phyloP scores from a whole-genome alignment of 164 flowering plant genomes.

The Sedum album region DNA sequence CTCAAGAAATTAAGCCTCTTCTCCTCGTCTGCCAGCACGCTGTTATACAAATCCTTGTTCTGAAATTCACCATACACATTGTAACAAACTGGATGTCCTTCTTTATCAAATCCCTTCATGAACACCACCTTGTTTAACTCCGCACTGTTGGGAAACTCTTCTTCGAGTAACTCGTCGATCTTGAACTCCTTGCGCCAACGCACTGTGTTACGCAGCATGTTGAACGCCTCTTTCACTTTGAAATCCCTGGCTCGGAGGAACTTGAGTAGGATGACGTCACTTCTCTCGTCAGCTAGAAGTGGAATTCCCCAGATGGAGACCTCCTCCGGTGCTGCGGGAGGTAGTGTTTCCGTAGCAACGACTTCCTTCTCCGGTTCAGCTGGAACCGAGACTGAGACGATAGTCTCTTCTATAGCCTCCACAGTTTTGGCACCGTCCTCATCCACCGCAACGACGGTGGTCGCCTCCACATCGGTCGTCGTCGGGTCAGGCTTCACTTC shows the following conservation, averaged over 20 bases:
- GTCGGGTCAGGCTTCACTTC: not conserved
- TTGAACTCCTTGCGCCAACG: conserved; percentile 73
- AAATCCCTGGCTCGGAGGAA: too few relatives aligned
- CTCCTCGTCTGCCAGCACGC: conserved; percentile 62
- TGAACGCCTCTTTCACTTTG: conserved; percentile 75
- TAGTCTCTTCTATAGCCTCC: conserved; percentile 63
- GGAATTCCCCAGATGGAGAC: conserved; percentile 72
- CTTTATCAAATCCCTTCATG: conserved; percentile 59
- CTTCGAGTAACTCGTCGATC: conserved; percentile 56
- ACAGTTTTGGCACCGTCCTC: conserved; percentile 67
- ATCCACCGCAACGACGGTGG: conserved; percentile 38
- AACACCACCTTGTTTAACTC: conserved; percentile 70
- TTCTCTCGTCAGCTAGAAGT: conserved; percentile 57
- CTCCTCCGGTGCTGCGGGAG: conserved; percentile 38
- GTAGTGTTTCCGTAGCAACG: not conserved
- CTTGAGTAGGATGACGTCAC: conserved; percentile 66
- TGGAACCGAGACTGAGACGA: conserved; percentile 29
- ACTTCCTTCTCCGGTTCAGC: conserved; percentile 12
- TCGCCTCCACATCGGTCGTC: too few relatives aligned
- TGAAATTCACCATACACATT: conserved; percentile 77
- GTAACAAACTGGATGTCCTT: conserved; percentile 87
- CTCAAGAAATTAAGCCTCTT: conserved; percentile 55
- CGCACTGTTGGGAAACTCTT: conserved; percentile 35
- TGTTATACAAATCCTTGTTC: conserved; percentile 65
- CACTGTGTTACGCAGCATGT: conserved; percentile 74